phyloP scores from a whole-genome alignment of 345 rosid species.

The Hibiscus syriacus region DNA sequence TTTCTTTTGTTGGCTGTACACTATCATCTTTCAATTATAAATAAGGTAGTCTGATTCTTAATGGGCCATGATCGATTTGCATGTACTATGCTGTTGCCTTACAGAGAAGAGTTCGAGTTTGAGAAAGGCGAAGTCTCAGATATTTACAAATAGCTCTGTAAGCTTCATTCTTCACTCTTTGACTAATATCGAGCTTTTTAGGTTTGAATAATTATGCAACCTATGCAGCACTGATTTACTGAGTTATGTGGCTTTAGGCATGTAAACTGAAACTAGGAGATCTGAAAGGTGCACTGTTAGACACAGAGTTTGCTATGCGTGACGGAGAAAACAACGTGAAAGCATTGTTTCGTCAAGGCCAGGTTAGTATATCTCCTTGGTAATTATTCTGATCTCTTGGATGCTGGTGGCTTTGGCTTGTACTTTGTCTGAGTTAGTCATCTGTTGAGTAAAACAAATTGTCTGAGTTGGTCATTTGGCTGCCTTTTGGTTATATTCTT shows the following conservation, averaged over 20 bases:
- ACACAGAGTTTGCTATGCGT: slow-evolving; percentile 84
- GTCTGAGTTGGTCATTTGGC: too few species aligned
- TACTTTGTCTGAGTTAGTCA: neutral
- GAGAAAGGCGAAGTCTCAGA: slow-evolving; percentile 83
- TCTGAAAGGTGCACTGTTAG: slow-evolving; percentile 77
- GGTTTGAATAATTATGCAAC: neutral
- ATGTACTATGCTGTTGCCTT: slow-evolving; percentile 10
- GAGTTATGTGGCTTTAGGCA: slow-evolving; percentile 40
- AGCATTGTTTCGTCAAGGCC: slow-evolving; percentile 96
- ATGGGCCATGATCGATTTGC: neutral
- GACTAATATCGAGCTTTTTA: neutral
- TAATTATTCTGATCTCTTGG: slow-evolving; percentile 10
- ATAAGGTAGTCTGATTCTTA: neutral
- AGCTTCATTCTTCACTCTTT: slow-evolving; percentile 21
- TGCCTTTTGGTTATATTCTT: neutral
- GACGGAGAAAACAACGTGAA: slow-evolving; percentile 78
- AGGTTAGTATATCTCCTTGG: slow-evolving; percentile 39
- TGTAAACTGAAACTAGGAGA: slow-evolving; percentile 82
- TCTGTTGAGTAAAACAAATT: neutral
- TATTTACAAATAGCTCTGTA: slow-evolving; percentile 89
- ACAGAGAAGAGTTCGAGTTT: slow-evolving; percentile 66
- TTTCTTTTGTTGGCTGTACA: neutral
- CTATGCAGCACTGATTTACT: neutral
- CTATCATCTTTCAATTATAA: neutral
- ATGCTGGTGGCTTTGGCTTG: neutral